phyloP scores from a whole-genome alignment of 805 yeast species.

The Zygosaccharomyces siamensis region DNA sequence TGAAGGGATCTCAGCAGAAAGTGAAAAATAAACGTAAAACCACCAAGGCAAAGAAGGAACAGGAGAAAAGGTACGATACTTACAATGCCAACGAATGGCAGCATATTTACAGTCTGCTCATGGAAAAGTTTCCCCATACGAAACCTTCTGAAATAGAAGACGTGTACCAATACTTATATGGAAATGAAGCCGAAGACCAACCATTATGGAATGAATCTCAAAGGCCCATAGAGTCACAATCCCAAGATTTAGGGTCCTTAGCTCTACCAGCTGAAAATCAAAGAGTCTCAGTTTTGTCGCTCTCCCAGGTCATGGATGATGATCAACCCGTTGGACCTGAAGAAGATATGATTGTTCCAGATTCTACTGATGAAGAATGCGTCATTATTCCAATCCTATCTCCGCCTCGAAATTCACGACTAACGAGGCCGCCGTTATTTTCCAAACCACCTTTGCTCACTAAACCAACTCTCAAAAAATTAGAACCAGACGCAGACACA shows the following conservation, averaged over 20 bases:
- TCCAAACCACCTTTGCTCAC: neutral
- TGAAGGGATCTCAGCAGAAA: neutral
- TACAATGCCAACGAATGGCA: slow-evolving; percentile 33
- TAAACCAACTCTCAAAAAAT: neutral
- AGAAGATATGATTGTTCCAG: slow-evolving; percentile 11
- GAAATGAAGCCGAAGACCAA: slow-evolving; percentile 9
- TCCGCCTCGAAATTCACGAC: neutral
- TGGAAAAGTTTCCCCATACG: slow-evolving; percentile 23
- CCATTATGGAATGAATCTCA: slow-evolving; percentile 27
- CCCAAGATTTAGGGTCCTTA: neutral
- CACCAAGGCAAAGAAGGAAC: neutral
- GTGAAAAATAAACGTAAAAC: neutral
- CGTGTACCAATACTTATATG: slow-evolving; percentile 27
- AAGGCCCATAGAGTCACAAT: slow-evolving; percentile 10
- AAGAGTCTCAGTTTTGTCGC: slow-evolving; percentile 17
- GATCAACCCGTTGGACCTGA: slow-evolving; percentile 1
- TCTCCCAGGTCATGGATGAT: slow-evolving; percentile 31
- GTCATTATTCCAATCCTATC: slow-evolving; percentile 12
- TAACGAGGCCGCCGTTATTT: neutral
- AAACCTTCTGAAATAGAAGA: slow-evolving; percentile 20
- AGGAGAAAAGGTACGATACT: slow-evolving; percentile 15
- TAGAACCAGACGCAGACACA: slow-evolving; percentile 6
- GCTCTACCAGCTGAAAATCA: slow-evolving; percentile 5
- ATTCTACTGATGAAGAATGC: slow-evolving; percentile 14
- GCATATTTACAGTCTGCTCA: slow-evolving; percentile 15